A percentile compares a stretch with the other conserved stretches of the same genome.
phyloP scores from a whole-genome alignment of 352 stramenopile genomes.

The Pythium monospermum region DNA sequence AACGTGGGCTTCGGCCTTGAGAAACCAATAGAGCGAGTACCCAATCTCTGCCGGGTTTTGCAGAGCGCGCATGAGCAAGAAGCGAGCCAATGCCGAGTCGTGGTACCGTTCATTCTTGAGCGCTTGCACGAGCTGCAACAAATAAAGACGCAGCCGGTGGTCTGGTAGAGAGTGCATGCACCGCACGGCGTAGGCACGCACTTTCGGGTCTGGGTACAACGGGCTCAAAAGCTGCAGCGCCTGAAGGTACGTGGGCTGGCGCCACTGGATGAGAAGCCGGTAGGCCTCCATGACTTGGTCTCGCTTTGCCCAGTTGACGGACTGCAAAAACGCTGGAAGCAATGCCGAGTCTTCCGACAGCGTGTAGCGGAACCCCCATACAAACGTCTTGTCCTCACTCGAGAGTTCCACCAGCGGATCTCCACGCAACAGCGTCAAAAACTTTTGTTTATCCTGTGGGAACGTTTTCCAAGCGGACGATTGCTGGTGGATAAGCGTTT shows the following conservation, averaged over 20 bases:
- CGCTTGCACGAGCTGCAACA: constrained; percentile 83
- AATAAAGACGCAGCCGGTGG: constrained; percentile 81
- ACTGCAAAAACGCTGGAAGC: constrained; percentile 80
- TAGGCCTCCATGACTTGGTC: constrained; percentile 81
- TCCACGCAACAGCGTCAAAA: constrained; percentile 46
- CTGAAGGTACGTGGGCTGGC: constrained; percentile 70
- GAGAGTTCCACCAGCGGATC: constrained; percentile 67
- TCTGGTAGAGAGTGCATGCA: constrained; percentile 85
- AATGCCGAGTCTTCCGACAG: constrained; percentile 69
- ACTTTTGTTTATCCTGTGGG: constrained; percentile 28
- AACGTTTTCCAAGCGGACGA: constrained; percentile 26
- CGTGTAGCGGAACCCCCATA: constrained; percentile 61
- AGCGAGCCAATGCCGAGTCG: constrained; percentile 71
- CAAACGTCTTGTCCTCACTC: constrained; percentile 49
- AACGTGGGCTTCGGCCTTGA: constrained; percentile 65
- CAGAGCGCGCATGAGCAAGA: constrained; percentile 68
- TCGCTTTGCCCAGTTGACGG: constrained; percentile 78
- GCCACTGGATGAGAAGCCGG: constrained; percentile 69
- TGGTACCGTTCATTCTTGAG: constrained; percentile 85
- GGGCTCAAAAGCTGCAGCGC: constrained; percentile 85
- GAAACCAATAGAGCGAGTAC: constrained; percentile 81
- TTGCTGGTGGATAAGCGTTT: constrained; percentile 1
- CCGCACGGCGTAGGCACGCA: constrained; percentile 89
- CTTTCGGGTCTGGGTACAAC: constrained; percentile 87
- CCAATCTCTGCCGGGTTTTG: constrained; percentile 75